phyloP scores from a whole-genome alignment of 2,329 filamentous ascomycete genomes.

The Penicillium sp. region DNA sequence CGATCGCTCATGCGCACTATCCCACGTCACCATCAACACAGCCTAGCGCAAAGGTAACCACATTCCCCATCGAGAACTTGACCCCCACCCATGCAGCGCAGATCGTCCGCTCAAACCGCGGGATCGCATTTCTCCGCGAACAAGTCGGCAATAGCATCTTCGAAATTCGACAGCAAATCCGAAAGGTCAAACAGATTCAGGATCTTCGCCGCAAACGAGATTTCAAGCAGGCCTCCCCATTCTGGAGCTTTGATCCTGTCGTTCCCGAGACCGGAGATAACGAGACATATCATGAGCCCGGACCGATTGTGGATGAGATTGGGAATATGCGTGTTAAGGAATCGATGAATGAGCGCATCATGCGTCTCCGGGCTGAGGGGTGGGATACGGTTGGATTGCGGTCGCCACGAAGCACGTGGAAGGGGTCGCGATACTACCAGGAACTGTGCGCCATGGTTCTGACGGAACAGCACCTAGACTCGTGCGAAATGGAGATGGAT shows the following conservation, averaged over 20 bases:
- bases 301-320: constrained; percentile 11
- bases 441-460: constrained; percentile 37
- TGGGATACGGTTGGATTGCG: constrained; percentile 42
- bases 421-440: constrained; percentile 39
- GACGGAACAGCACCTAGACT: constrained; percentile 32
- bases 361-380: constrained; percentile 33
- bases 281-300: not conserved
- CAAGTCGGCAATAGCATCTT: constrained; percentile 30
- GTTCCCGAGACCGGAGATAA: constrained; percentile 10
- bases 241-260: constrained; percentile 41
- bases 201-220: constrained; percentile 24
- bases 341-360: constrained; percentile 35
- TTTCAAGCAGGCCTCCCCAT: constrained; percentile 35
- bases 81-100: constrained; percentile 6
- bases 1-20: not conserved
- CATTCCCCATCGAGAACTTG: not conserved
- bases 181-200: constrained; percentile 26
- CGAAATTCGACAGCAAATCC: constrained; percentile 27
- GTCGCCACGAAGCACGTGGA: constrained; percentile 34
- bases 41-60: not conserved
- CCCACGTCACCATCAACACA: not conserved
- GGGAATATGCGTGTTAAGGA: constrained; percentile 27
- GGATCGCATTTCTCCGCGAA: constrained; percentile 24
- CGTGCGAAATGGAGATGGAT: not conserved
- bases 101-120: constrained; percentile 25